A percentile compares a stretch with the other conserved stretches of the same genome.
These are phyloP conservation scores for Neoscytalidium dimidiatum DNA, from an alignment of 2,329 filamentous ascomycete species.

Conservation along the genomic window DNA sequence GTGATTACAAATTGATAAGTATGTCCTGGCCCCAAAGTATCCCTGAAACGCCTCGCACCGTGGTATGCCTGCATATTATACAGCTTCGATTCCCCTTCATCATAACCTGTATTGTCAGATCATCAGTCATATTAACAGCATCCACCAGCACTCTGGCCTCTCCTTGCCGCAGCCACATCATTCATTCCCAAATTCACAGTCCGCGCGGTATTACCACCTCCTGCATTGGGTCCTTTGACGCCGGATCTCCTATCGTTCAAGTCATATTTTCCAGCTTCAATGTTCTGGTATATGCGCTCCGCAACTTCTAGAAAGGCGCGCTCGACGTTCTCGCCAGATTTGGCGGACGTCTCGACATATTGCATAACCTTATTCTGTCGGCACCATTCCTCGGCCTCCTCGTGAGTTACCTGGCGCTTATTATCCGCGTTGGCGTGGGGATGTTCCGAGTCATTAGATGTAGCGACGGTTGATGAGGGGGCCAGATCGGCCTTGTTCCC, in stretches of 20 bases:
- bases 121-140: constrained; percentile 19
- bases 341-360: constrained; percentile 95
- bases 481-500: constrained; percentile 93
- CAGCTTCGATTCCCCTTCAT: neutral
- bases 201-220: constrained; percentile 43
- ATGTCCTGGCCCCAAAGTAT: neutral
- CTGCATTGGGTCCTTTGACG: constrained; percentile 71
- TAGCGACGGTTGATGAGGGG: constrained; percentile 40
- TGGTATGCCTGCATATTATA: constrained; percentile 13
- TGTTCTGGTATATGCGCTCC: constrained; percentile 94
- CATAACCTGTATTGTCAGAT: neutral
- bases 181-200: constrained; percentile 48
- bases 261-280: constrained; percentile 92
- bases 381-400: constrained; percentile 92
- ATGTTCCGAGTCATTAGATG: constrained; percentile 15
- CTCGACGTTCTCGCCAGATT: constrained; percentile 93
- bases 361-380: constrained; percentile 80
- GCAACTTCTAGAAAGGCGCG: constrained; percentile 90
- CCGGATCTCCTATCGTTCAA: constrained; percentile 89
- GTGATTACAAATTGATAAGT: neutral
- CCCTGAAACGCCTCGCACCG: constrained; percentile 5
- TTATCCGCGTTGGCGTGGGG: constrained; percentile 49
- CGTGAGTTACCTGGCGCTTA: constrained; percentile 74
- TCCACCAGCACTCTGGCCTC: constrained; percentile 29
- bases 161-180: constrained; percentile 33